Conservation (phyloP, 1,139 yeast genomes). For the Pichia sp. region DNA sequence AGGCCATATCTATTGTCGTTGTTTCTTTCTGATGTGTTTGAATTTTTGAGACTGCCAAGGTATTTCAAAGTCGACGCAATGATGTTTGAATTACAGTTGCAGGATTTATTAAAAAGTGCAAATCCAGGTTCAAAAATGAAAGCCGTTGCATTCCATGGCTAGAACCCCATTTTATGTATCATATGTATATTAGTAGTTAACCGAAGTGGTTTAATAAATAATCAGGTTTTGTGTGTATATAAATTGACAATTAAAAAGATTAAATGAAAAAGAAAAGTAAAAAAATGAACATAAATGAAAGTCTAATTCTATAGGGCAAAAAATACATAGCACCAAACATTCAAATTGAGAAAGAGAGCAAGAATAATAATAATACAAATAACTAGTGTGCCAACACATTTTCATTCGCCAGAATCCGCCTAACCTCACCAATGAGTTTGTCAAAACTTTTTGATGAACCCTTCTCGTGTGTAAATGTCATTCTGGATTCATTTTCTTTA, state of each 20-base stretch:
- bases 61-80: constrained; percentile 23
- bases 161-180: neutral
- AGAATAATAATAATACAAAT: constrained; percentile 3
- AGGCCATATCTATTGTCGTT: constrained; percentile 22
- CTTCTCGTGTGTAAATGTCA: constrained; percentile 52
- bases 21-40: constrained; percentile 19
- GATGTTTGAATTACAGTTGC: constrained; percentile 25
- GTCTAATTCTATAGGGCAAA: neutral
- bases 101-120: constrained; percentile 6
- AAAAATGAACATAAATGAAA: neutral
- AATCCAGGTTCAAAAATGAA: constrained; percentile 1
- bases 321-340: neutral
- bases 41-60: constrained; percentile 22
- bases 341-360: neutral
- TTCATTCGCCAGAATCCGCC: constrained; percentile 42
- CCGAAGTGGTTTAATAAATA: too few relatives aligned
- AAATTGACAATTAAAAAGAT: neutral
- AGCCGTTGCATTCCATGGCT: neutral
- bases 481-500: constrained; percentile 41
- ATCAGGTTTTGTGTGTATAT: too few relatives aligned
- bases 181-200: neutral
- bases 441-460: constrained; percentile 69
- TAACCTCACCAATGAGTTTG: constrained; percentile 49
- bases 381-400: constrained; percentile 26
- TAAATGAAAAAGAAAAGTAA: neutral